Base-by-base conservation (phyloP, 2,329 filamentous ascomycete genomes). In the Magnaporthales sp. region DNA sequence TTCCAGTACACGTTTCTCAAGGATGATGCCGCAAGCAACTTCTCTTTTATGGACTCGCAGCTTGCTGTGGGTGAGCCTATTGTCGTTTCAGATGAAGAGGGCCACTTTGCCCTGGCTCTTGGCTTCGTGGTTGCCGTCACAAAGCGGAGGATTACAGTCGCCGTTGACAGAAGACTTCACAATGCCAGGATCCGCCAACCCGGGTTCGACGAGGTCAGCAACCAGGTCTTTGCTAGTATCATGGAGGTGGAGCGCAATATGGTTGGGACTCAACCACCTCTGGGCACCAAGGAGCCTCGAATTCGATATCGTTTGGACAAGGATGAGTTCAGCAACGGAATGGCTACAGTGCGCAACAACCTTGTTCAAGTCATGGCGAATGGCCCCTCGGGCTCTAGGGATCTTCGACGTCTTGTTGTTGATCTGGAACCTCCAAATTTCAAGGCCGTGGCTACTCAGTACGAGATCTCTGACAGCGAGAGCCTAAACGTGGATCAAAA, bases 241-340 rank as follows among this genome's bases (percentile, higher is more conserved):
- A 97, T 97, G 92, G 91, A 96, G 70, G 89, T 96, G 29, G 83
- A 82, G 13, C 81, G 81, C 5, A 84, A 88, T 71, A 26, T 10
- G 24, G 22, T 58, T 22, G 54, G 54, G n/a, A 24, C 54, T 7
- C 54, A 26, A 11, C n/a, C 54, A n/a, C 54, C 54, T 58, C n/a
- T 24, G 4, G 85, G 83, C 1, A 80, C 60, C 8, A 56, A 51
- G 19, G 80, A 83, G 67, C 76, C 83, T 4, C 85, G 85, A 4
- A 79, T 90, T 6, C 82, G 87, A 63, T 99, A 97, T 73, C 90
- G 95, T 27, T 81, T 99, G 4, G 95, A 99, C 78, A 97, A 97
- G 75, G 95, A 99, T 73, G 95, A 99, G 74, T 99, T 99, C 77
- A 96, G 92, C 78, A 98, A 96, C 73, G 95, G 95, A 67, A 96